Percentiles rank a stretch among this genome's conserved stretches.
Conservation (phyloP, 2,329 filamentous ascomycete species). For the Xylariaceae sp. region DNA sequence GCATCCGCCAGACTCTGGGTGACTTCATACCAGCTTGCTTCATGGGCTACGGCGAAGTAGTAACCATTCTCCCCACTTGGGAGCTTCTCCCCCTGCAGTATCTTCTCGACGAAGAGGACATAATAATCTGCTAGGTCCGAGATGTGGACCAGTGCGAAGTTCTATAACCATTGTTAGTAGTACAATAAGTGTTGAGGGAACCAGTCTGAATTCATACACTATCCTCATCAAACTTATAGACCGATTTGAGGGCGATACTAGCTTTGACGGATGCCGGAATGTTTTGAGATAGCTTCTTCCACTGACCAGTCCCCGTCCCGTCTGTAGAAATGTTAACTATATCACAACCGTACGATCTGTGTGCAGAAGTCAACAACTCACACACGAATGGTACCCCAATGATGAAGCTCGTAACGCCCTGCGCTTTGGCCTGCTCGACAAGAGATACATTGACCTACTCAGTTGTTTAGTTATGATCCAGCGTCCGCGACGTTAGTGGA, state of each 20-base stretch:
- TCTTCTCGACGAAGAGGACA: constrained; percentile 36
- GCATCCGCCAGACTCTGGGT: constrained; percentile 36
- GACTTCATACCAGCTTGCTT: constrained; percentile 38
- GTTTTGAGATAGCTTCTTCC: constrained; percentile 43
- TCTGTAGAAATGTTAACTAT: constrained; percentile 33
- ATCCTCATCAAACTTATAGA: constrained; percentile 44
- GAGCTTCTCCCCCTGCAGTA: constrained; percentile 36
- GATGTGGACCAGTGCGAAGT: constrained; percentile 38
- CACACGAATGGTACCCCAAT: constrained; percentile 39
- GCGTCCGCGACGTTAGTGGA: background rate
- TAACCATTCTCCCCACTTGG: constrained; percentile 42
- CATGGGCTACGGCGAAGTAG: constrained; percentile 43
- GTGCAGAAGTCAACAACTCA: too few species aligned
- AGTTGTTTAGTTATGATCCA: background rate
- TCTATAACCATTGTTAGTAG: constrained; percentile 21
- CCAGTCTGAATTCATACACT: constrained; percentile 34
- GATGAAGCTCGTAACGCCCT: constrained; percentile 40
- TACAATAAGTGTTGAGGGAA: background rate
- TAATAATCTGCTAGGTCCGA: constrained; percentile 42
- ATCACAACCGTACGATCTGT: background rate
- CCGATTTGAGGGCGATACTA: constrained; percentile 36
- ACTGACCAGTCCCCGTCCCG: constrained; percentile 42
- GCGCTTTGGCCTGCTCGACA: constrained; percentile 37
- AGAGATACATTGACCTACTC: constrained; percentile 40
- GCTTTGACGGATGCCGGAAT: constrained; percentile 41